Base-by-base conservation (phyloP, 2,329 filamentous ascomycete species). In the Exserohilum turcica region DNA sequence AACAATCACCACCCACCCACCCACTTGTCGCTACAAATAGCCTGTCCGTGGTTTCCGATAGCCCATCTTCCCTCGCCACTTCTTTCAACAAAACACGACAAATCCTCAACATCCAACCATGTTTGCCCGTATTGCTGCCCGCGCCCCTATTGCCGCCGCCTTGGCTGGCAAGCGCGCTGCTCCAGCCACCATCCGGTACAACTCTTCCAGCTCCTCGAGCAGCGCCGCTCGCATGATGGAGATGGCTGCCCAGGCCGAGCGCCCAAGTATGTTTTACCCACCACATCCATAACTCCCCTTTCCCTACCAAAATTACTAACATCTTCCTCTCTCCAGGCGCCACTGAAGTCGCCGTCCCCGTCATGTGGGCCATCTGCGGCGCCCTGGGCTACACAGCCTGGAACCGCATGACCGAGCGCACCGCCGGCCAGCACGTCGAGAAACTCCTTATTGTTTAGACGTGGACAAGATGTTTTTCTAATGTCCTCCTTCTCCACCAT, bases 341-440 rank as follows among this genome's bases (percentile, higher is more conserved):
- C 8, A 44, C 70, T 43, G 71, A 74, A 55, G 60, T 64, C 44
- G 62, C 65, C 5, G 65, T 74, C 7, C 71, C 71, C 16, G 40
- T 70, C 16, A 61, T 72, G 58, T 74, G 70, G 70, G 63, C 56
- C 10, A 44, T 66, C 3, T 69, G 63, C 44, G 70, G 67, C 15
- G 67, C 50, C 5, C 49, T 70, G 29, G 62, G 61, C 29, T 68
- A 53, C 53, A 56, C 64, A 5, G 67, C 66, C 3, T 74, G 64
- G 63, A 68, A 66, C 55, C 61, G 71, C 19, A 63, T 68, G 52
- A 67, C 62, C 24, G 68, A 69, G 48, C 59, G 60, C 21, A 59
- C 19, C 8, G 65, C 61, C 0, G 59, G 50, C 43, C 61, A 57
- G 19, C 58, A 71, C 40, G 68, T 72, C 2, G 68, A 72, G 61